Evolutionary conservation across 2,329 filamentous ascomycete species (phyloP), one percentile per base, ranked within the genome.

Genomic region (Clonostachys rhizophaga): DNA sequence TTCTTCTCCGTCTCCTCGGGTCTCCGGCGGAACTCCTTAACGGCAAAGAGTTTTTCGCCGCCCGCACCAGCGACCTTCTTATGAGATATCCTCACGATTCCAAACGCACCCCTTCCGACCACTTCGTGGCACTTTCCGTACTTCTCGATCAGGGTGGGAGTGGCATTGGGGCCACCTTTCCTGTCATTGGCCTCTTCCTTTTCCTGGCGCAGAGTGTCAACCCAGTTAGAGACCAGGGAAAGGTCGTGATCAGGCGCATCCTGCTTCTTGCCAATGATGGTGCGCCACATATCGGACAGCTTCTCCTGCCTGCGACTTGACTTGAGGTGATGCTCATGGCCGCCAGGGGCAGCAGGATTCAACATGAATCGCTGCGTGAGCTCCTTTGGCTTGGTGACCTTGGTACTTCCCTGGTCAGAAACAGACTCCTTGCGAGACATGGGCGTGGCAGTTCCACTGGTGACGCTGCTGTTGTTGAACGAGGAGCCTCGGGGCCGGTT

Each of bases 51-150:
- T 70, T 95, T 91, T 70, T 97, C 94, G 56, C 80, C 83, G 58
- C 80, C 84, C 56, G 90, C 87, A 58, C 85, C 88, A 13, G 90
- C 87, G 50, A 95, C 79, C 51, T 90, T 86, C 71, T 99, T 99
- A 79, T 97, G 94, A 14, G 92, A 96, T 66, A 97, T 96, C 51
- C 94, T 84, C 54, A 99, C 94, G 53, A 99, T 95, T 48, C 94
- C 94, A 66, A 99, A 99, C 40, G 94, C 94, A 51, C 94, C 94
- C 36, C 92, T 89, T 17, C 94, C 94, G 20, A 99, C 90, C 34
- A 99, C 84, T 66, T 99, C 94, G 63, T 97, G 92, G 63, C 94
- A 97, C 70, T 97, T 97, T 58, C 94, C 94, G 64, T 99, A 99
- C 65, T 97, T 97, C 62, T 97, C 90, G 2, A 94, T 89, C 43